Conservation (phyloP, 352 stramenopile genomes). For the Globisporangium okanoganense region DNA sequence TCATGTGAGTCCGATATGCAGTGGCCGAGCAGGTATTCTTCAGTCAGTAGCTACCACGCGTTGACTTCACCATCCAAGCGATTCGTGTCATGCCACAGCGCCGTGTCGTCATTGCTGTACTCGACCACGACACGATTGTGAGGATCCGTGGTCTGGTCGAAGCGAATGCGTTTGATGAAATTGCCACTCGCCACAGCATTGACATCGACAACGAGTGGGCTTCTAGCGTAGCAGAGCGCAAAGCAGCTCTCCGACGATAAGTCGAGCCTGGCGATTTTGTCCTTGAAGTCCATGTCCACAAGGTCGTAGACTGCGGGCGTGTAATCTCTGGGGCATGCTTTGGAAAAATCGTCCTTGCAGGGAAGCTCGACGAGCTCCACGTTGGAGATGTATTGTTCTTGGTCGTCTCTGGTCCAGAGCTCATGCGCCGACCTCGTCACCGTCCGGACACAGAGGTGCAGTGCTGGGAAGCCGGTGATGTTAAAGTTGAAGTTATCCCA, state of each 20-base stretch:
- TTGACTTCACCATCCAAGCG: neutral
- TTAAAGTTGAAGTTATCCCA: slow-evolving; percentile 4
- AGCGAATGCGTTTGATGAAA: neutral
- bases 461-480: neutral
- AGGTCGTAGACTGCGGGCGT: neutral
- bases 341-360: neutral
- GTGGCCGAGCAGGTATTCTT: neutral
- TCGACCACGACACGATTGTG: neutral
- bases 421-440: neutral
- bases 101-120: neutral
- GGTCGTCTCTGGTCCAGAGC: neutral
- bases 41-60: neutral
- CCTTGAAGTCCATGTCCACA: neutral
- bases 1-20: neutral
- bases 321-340: neutral
- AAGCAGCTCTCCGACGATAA: neutral
- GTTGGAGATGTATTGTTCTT: neutral
- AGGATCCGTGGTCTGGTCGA: neutral
- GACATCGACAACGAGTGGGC: neutral
- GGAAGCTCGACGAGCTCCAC: neutral
- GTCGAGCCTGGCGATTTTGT: neutral
- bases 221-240: neutral
- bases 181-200: neutral
- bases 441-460: neutral
- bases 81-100: neutral